A percentile compares a stretch with the other conserved stretches of the same genome.
These are phyloP conservation scores for Dendrobium officinale DNA, from an alignment of 106 monocot species.

Conservation along the genomic window DNA sequence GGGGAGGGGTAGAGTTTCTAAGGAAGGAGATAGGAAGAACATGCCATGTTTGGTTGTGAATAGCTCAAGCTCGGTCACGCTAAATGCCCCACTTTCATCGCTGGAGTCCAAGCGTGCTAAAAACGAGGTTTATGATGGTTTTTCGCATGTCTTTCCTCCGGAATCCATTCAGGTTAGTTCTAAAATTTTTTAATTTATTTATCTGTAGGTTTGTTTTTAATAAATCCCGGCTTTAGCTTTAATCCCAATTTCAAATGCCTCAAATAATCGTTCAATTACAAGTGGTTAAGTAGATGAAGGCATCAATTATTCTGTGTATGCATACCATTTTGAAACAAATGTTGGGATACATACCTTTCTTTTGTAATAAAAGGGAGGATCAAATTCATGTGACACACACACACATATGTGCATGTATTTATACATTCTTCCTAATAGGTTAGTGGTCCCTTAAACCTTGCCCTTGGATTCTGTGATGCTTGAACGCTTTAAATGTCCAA, in stretches of 20 bases:
- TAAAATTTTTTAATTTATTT: background rate
- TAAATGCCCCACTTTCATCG: conserved; percentile 39
- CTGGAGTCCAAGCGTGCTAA: conserved; percentile 45
- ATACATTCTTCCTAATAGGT: too few species aligned
- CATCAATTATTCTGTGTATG: background rate
- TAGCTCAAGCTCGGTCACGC: conserved; percentile 45
- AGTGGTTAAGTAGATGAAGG: background rate
- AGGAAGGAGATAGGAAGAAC: conserved; percentile 15
- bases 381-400: too few species aligned
- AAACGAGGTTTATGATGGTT: conserved; percentile 80
- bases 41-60: conserved; percentile 40
- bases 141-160: conserved; percentile 54
- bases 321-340: too few species aligned
- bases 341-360: background rate
- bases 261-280: background rate
- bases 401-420: too few species aligned
- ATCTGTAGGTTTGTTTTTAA: background rate
- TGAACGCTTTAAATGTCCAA: too few species aligned
- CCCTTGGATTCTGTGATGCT: too few species aligned
- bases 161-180: conserved; percentile 63
- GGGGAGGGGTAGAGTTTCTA: conserved; percentile 3
- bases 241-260: background rate
- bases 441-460: too few species aligned
- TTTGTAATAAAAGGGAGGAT: background rate
- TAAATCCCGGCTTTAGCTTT: background rate